These are phyloP conservation scores for Juglanconis sp. DNA, from an alignment of 2,329 filamentous ascomycete genomes.

Conservation along the genomic window DNA sequence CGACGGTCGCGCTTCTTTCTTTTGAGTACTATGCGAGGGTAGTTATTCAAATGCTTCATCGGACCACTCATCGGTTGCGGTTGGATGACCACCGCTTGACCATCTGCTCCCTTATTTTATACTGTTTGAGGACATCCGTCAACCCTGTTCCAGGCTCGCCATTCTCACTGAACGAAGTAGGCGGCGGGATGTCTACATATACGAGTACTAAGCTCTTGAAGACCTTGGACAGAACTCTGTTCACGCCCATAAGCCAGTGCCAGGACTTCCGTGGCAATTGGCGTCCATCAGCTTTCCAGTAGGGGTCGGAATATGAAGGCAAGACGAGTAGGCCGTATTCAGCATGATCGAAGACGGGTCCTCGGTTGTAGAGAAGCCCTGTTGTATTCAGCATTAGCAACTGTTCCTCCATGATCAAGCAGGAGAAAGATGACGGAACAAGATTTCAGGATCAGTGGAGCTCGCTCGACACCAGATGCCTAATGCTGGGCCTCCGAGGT, in stretches of 20 bases:
- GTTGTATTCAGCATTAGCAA: not conserved
- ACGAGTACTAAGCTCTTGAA: constrained; percentile 85
- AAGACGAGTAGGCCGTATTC: constrained; percentile 86
- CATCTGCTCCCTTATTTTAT: constrained; percentile 28
- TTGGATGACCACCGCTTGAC: constrained; percentile 30
- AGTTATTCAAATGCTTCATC: too few species aligned
- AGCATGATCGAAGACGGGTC: constrained; percentile 90
- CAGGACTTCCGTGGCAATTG: constrained; percentile 54
- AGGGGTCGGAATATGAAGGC: constrained; percentile 72
- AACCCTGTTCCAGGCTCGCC: constrained; percentile 49
- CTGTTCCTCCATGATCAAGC: not conserved
- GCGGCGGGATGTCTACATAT: constrained; percentile 86
- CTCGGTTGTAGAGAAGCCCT: constrained; percentile 83
- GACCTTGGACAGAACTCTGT: constrained; percentile 85
- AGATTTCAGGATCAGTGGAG: too few species aligned
- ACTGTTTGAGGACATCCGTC: constrained; percentile 43
- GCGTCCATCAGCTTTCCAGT: constrained; percentile 64
- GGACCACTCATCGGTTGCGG: constrained; percentile 23
- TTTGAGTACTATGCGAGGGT: too few species aligned
- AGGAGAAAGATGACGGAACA: not conserved
- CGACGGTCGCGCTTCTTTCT: too few species aligned
- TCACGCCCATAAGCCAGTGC: constrained; percentile 85
- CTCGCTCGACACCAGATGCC: too few species aligned
- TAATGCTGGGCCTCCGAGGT: too few species aligned
- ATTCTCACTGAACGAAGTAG: constrained; percentile 45